Evolutionary conservation across 2,329 filamentous ascomycete genomes (phyloP).

Genomic region (Gliomastix tumulicola): DNA sequence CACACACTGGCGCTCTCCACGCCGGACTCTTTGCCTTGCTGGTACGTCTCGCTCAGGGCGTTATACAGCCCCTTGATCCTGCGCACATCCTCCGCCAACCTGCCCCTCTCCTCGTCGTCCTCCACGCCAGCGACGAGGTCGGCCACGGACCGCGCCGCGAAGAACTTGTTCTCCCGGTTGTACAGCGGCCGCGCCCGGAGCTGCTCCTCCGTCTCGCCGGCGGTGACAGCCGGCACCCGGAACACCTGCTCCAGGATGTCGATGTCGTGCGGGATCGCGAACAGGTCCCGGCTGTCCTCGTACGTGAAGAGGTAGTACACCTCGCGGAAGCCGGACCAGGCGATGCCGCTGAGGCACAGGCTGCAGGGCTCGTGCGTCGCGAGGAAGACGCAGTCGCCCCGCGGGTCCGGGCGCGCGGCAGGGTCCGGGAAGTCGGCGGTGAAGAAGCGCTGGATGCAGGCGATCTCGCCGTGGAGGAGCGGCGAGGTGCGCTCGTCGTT

Average conservation of each 20-base stretch:
- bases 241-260: constrained; percentile 50
- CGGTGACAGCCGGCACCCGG: constrained; percentile 30
- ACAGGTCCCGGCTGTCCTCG: constrained; percentile 49
- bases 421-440: constrained; percentile 23
- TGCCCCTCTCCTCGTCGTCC: constrained; percentile 20
- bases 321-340: constrained; percentile 50
- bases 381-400: constrained; percentile 46
- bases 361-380: constrained; percentile 54
- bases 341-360: constrained; percentile 49
- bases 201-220: constrained; percentile 27
- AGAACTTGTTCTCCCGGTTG: constrained; percentile 51
- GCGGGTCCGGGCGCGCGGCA: constrained; percentile 26
- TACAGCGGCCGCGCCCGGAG: constrained; percentile 36
- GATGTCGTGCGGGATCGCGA: constrained; percentile 50
- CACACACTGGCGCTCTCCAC: constrained; percentile 38
- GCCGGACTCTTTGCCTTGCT: constrained; percentile 35
- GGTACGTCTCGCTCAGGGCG: constrained; percentile 38
- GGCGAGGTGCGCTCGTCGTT: constrained; percentile 50
- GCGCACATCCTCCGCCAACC: constrained; percentile 30
- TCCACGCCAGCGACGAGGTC: constrained; percentile 30
- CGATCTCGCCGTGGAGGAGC: constrained; percentile 52
- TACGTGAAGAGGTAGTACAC: constrained; percentile 54
- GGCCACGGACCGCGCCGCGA: constrained; percentile 32
- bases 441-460: constrained; percentile 54
- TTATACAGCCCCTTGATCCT: constrained; percentile 42